These are phyloP conservation scores for Entamoeba histolytica DNA, from an alignment of 208 protist genomes.

Conservation along the genomic window DNA sequence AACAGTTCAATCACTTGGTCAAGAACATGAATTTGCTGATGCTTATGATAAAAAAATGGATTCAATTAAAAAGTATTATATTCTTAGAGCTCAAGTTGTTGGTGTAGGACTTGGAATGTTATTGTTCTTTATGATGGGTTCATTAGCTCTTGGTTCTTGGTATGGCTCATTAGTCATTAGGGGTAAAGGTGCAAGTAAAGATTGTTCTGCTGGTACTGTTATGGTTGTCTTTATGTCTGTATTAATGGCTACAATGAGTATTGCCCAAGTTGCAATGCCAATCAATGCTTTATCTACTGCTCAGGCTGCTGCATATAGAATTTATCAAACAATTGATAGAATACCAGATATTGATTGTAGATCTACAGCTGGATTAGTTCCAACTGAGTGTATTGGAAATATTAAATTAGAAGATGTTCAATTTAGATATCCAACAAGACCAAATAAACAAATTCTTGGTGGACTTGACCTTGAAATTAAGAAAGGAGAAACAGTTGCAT, in stretches of 20 bases:
- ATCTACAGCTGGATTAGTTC: not conserved
- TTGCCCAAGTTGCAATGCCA: not conserved
- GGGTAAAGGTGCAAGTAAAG: not conserved
- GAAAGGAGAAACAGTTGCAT: constrained; percentile 53
- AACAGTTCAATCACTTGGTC: not conserved
- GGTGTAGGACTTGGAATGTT: not conserved
- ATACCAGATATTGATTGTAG: not conserved
- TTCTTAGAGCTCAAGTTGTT: not conserved
- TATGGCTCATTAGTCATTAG: not conserved
- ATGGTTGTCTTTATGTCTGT: not conserved
- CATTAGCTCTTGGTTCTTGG: not conserved
- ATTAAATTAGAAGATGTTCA: not conserved
- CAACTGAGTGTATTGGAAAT: not conserved
- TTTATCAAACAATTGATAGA: not conserved
- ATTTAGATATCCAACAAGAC: not conserved
- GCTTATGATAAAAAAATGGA: not conserved
- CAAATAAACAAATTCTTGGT: not conserved
- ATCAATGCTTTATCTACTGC: not conserved
- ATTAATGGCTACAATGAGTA: not conserved
- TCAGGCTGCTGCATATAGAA: not conserved
- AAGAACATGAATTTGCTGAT: not conserved
- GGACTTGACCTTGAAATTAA: not conserved
- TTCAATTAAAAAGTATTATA: not conserved
- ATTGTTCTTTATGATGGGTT: not conserved
- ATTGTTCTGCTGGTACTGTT: not conserved